A percentile compares a stretch with the other conserved stretches of the same genome.
phyloP scores from a whole-genome alignment of 1,284 basidiomycete genomes.

The Papiliotrema laurentii region DNA sequence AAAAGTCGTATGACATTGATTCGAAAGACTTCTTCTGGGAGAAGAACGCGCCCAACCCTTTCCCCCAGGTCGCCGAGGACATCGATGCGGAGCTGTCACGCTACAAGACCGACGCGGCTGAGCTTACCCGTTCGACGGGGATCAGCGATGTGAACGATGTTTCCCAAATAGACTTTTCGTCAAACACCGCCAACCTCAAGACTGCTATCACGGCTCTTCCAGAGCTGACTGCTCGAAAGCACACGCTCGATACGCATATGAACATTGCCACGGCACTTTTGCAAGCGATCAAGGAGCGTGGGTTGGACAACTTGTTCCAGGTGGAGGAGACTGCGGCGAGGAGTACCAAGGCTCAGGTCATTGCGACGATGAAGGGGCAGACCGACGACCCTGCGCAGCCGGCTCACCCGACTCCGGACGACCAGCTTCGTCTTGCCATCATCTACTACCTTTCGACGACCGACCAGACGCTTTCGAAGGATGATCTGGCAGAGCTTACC shows the following conservation, averaged over 20 bases:
- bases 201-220: conserved; percentile 98
- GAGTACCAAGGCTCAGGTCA: conserved; percentile 74
- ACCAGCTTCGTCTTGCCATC: conserved; percentile 89
- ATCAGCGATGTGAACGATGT: conserved; percentile 96
- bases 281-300: conserved; percentile 92
- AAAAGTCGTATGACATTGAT: conserved; percentile 92
- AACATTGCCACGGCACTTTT: conserved; percentile 96
- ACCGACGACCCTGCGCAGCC: conserved; percentile 57
- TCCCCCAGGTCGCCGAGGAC: conserved; percentile 97
- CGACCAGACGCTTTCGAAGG: conserved; percentile 72
- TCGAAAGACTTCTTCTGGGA: conserved; percentile 99
- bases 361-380: conserved; percentile 63
- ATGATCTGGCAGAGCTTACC: conserved; percentile 83
- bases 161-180: conserved; percentile 84
- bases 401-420: conserved; percentile 57
- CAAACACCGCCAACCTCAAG: conserved; percentile 92
- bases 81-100: conserved; percentile 81
- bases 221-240: conserved; percentile 92
- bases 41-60: conserved; percentile 91
- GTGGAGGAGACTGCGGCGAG: conserved; percentile 86
- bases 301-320: conserved; percentile 94
- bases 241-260: conserved; percentile 97
- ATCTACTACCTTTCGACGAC: conserved; percentile 88
- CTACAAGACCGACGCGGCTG: conserved; percentile 95
- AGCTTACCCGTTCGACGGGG: conserved; percentile 93